Evolutionary conservation across 2,329 filamentous ascomycete species (phyloP), one percentile per base, ranked within the genome.

Genomic region (Graphium sp.): DNA sequence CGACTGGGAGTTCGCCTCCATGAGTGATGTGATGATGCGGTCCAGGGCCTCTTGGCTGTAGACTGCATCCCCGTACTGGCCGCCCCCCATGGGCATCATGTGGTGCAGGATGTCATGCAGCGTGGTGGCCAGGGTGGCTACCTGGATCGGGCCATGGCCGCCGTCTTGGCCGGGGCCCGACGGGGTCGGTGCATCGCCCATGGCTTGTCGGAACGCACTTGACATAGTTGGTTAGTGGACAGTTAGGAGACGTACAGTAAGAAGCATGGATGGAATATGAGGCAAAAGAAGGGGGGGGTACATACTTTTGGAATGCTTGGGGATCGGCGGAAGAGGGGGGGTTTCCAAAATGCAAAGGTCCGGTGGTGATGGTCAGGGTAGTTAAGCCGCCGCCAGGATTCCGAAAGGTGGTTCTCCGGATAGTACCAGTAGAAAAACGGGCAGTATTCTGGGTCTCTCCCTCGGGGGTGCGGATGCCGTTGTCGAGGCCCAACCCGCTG

Each of bases 31-130:
- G 32, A 98, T 78, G 37, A 95, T 81, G 19, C 78, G 71, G 46
- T 98, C 87, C 18, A 95, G 58, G 3, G 80, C 85, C 53, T 93
- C 84, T 50, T 95, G 82, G 1, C 79, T 78, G 47, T 87, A 91
- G 2, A 93, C 87, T 6, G 75, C 81, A 48, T 95, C 87, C 13
- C 84, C 81, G 33, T 67, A 60, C 11, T 57, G 51, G 6, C 55
- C 61, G 32, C 60, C 55, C n/a, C 52, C 53, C 10, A 66, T 63
- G 30, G 60, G 62, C 22, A 74, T 48, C 15, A 75, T 39, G 15
- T 28, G 20, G 48, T 46, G 53, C 12, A 76, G 48, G 5, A 75
- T 50, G n/a, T 65, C 59, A 19, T 61, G 59, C 5, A 74, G 44
- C 18, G 55, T 54, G 11, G 44, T 39, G 10, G 45, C 43, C 12